Evolutionary conservation across 2,329 filamentous ascomycete species (phyloP).

Genomic region (Sclerotinia minor): DNA sequence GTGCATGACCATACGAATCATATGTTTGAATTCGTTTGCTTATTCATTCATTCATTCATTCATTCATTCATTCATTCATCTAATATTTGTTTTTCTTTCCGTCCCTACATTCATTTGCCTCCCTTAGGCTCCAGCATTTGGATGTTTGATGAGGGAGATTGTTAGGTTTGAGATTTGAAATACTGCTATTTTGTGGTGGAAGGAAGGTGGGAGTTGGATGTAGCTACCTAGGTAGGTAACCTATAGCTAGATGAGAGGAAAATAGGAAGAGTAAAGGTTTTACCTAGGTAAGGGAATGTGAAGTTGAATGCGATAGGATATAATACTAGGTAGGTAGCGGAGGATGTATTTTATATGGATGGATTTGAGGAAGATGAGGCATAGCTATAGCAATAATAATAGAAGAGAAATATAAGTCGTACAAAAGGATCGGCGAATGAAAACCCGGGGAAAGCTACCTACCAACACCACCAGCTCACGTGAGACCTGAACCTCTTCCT

Average conservation of each 20-base stretch:
- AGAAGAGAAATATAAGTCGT: not conserved
- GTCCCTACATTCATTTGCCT: constrained; percentile 3
- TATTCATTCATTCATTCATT: not conserved
- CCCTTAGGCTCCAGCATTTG: constrained; percentile 13
- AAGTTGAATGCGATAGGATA: not conserved
- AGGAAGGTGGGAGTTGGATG: not conserved
- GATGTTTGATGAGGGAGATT: not conserved
- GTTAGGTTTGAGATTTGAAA: not conserved
- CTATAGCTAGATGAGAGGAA: not conserved
- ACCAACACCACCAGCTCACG: no score
- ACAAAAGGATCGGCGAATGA: not conserved
- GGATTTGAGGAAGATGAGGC: not conserved
- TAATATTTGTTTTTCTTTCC: not conserved
- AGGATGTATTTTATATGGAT: not conserved
- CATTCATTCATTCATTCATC: no score
- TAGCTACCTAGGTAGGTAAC: not conserved
- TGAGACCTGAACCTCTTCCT: not conserved
- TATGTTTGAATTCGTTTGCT: not conserved
- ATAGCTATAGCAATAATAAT: not conserved
- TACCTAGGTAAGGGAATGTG: no score
- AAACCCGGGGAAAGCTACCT: constrained; percentile 9
- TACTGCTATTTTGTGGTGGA: not conserved
- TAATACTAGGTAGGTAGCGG: not conserved
- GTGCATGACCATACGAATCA: not conserved
- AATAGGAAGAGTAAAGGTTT: not conserved